Conservation (phyloP, 345 rosid genomes). For the Garcia nutans region DNA sequence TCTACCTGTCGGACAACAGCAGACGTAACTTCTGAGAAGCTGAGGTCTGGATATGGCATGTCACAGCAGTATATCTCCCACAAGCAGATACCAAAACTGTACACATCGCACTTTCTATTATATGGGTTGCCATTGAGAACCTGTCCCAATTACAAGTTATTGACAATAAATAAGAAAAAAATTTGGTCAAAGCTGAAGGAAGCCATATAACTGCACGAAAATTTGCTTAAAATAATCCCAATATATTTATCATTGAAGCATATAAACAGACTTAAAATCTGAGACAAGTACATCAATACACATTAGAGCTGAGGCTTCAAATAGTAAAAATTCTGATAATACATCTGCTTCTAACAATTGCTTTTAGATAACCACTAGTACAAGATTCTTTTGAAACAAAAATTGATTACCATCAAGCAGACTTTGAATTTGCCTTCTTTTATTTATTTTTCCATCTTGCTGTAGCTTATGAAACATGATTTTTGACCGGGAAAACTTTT, state of each 20-base stretch:
- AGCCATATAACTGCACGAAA: background rate
- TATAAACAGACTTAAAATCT: background rate
- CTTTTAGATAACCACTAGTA: background rate
- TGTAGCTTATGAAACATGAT: background rate
- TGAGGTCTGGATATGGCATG: constrained; percentile 43
- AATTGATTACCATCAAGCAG: background rate
- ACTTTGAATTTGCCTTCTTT: background rate
- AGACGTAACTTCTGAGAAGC: constrained; percentile 39
- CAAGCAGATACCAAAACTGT: constrained; percentile 42
- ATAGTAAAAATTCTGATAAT: background rate
- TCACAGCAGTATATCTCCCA: constrained; percentile 50
- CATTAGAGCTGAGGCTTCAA: background rate
- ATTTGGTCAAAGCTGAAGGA: background rate
- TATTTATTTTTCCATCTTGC: background rate
- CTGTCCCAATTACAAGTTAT: constrained; percentile 18
- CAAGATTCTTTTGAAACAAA: background rate
- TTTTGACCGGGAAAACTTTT: background rate
- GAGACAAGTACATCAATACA: background rate
- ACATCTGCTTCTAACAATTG: background rate
- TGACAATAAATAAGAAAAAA: background rate
- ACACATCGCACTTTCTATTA: constrained; percentile 41
- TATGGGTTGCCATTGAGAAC: constrained; percentile 39
- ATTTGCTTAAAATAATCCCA: background rate
- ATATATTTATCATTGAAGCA: background rate
- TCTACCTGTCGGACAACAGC: constrained; percentile 41